Evolutionary conservation across 2,329 filamentous ascomycete species (phyloP).

Genomic region (Cladosporium sp.): DNA sequence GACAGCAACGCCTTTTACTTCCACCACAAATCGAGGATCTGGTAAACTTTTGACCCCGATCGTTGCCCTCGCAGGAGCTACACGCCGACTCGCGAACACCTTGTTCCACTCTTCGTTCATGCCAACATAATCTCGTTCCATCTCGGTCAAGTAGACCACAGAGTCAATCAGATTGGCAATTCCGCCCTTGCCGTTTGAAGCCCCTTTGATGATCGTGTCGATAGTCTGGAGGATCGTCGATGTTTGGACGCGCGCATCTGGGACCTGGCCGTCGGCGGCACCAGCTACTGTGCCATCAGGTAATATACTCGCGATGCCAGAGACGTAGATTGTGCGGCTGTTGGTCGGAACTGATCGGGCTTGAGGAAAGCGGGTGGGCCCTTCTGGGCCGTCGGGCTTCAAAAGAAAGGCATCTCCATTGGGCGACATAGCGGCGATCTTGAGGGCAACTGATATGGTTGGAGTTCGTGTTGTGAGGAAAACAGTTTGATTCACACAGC

Average conservation of each 20-base stretch:
- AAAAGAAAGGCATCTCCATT: constrained; percentile 9
- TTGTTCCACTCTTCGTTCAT: constrained; percentile 53
- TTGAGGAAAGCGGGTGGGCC: constrained; percentile 23
- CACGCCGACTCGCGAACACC: constrained; percentile 40
- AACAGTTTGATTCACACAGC: background rate
- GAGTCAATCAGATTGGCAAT: constrained; percentile 27
- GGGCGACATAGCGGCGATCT: background rate
- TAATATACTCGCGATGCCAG: constrained; percentile 23
- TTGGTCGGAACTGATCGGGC: constrained; percentile 16
- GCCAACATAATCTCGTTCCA: constrained; percentile 44
- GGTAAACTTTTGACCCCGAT: constrained; percentile 23
- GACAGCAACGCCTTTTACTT: constrained; percentile 15
- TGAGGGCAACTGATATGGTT: background rate
- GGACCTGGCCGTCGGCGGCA: constrained; percentile 13
- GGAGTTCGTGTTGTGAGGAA: background rate
- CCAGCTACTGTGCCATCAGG: constrained; percentile 23
- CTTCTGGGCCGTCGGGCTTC: constrained; percentile 20
- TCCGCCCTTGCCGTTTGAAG: constrained; percentile 19
- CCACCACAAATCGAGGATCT: constrained; percentile 2
- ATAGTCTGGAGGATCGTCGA: constrained; percentile 22
- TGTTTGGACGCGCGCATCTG: constrained; percentile 22
- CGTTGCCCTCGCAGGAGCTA: constrained; percentile 39
- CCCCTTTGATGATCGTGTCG: constrained; percentile 23
- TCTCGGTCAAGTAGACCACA: constrained; percentile 45
- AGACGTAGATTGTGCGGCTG: constrained; percentile 24